Conservation (phyloP, 139 green algal genomes). For the Haematococcus lacustris region DNA sequence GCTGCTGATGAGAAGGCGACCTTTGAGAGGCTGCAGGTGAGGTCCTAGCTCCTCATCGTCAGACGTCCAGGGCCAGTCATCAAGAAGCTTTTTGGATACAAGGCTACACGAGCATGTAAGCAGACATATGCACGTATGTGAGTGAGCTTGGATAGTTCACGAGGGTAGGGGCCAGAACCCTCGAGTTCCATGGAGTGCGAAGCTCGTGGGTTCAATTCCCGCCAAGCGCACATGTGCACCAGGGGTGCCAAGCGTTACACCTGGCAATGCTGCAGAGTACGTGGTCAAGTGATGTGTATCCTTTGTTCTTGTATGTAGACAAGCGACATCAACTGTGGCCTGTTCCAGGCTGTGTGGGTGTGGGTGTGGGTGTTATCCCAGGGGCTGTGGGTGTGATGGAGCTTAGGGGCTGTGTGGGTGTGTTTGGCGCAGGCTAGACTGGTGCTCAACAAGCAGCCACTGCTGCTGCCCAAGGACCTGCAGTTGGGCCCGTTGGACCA, state of each 20-base stretch:
- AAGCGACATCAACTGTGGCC: neutral
- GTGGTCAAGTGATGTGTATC: neutral
- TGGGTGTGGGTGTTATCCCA: too few species aligned
- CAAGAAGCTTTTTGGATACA: neutral
- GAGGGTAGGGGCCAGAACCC: neutral
- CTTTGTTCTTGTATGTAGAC: too few species aligned
- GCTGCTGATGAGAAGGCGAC: slow-evolving; percentile 86
- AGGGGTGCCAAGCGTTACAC: neutral
- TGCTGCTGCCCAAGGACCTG: slow-evolving; percentile 63
- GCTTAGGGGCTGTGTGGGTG: neutral
- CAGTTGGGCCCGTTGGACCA: slow-evolving; percentile 30
- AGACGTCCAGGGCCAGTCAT: too few species aligned
- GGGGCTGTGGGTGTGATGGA: neutral
- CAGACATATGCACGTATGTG: neutral
- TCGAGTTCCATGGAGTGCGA: neutral
- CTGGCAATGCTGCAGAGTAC: neutral
- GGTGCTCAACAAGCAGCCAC: slow-evolving; percentile 72
- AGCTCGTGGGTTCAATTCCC: neutral
- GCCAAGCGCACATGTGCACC: neutral
- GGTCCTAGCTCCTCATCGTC: neutral
- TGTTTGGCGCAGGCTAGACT: slow-evolving; percentile 3
- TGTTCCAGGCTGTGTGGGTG: neutral
- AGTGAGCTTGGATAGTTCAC: neutral
- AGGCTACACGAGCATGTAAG: too few species aligned
- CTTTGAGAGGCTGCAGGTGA: slow-evolving; percentile 65